phyloP scores from a whole-genome alignment of 306 rosid genomes.

The Dalbergia oliveri region DNA sequence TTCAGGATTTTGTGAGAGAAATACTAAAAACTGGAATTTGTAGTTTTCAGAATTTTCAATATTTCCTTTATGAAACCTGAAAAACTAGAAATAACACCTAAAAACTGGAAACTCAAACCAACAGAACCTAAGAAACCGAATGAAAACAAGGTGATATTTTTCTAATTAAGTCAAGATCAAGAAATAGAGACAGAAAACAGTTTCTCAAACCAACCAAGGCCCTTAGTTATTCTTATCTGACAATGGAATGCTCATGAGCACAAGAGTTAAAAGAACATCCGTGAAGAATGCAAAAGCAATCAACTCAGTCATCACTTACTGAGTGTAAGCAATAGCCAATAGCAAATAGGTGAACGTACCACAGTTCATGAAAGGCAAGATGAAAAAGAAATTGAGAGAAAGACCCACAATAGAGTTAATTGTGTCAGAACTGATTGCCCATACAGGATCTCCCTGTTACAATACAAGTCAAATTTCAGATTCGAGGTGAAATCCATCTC shows the following conservation, averaged over 20 bases:
- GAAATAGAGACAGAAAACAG: no score
- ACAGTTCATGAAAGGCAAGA: slow-evolving; percentile 75
- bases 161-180: no score
- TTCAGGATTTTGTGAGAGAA: no score
- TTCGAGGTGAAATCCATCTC: slow-evolving; percentile 12
- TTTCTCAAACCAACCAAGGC: no score
- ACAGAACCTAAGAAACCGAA: no score
- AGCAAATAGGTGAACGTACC: slow-evolving; percentile 61
- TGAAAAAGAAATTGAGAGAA: slow-evolving; percentile 87
- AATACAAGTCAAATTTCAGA: slow-evolving; percentile 43
- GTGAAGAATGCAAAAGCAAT: slow-evolving; percentile 19
- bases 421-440: slow-evolving; percentile 93
- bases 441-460: slow-evolving; percentile 87
- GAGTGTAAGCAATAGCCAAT: slow-evolving; percentile 1
- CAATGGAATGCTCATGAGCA: slow-evolving; percentile 17
- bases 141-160: no score
- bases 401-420: slow-evolving; percentile 75
- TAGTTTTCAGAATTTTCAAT: no score
- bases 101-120: no score
- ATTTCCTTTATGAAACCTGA: no score
- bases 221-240: slow-evolving; percentile 15
- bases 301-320: slow-evolving; percentile 9
- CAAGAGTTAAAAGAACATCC: slow-evolving; percentile 7
- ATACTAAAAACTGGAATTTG: no score
- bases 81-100: no score